Percentiles rank a stretch among this genome's conserved stretches.
Conservation (phyloP, 441 rosid genomes). For the Gossypium trilobum region DNA sequence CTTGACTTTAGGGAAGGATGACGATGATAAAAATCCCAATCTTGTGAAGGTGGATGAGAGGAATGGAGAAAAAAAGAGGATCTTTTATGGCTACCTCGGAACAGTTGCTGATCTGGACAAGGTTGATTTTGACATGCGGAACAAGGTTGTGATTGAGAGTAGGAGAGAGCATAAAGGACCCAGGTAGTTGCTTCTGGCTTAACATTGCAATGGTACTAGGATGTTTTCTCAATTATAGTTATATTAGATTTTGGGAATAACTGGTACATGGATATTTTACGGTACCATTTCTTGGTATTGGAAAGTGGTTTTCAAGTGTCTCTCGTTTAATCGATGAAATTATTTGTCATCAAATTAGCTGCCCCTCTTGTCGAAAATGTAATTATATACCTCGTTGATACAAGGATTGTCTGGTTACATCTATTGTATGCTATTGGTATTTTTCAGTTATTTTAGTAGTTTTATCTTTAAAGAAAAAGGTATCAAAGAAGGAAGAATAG, state of each 20-base stretch:
- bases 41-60: constrained; percentile 61
- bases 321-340: constrained; percentile 7
- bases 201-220: constrained; percentile 26
- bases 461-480: too few relatives aligned
- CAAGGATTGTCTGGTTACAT: too few relatives aligned
- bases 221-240: constrained; percentile 4
- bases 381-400: too few relatives aligned
- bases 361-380: neutral
- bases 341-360: neutral
- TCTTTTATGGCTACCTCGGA: constrained; percentile 81
- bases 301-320: constrained; percentile 9
- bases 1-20: constrained; percentile 51
- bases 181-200: constrained; percentile 29
- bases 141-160: constrained; percentile 68
- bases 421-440: too few relatives aligned
- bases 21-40: constrained; percentile 67
- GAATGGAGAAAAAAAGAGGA: constrained; percentile 64
- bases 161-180: constrained; percentile 41
- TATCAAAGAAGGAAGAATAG: too few relatives aligned
- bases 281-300: constrained; percentile 15
- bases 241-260: neutral
- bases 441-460: too few relatives aligned
- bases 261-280: neutral
- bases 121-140: constrained; percentile 74
- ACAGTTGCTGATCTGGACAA: constrained; percentile 63